Evolutionary conservation across 202 grass and related monocot species (phyloP), one percentile per base, ranked within the genome.

Genomic region (Elaeis oleifera): DNA sequence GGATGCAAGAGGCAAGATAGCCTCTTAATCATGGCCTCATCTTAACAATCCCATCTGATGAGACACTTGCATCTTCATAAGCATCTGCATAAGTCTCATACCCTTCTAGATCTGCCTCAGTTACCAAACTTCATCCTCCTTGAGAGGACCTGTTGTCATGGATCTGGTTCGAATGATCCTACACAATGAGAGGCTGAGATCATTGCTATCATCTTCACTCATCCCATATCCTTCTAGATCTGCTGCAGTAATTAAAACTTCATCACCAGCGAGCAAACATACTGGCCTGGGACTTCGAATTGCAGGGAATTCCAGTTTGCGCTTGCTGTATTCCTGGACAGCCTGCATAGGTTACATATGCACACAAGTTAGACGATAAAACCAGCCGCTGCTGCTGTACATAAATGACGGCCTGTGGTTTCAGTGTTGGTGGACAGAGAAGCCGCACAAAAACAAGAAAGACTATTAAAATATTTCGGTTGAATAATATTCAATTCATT

Each of bases 31-130:
- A 70, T 48, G 2, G 75, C 20, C 73, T 84, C 0, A 49, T 29
- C 65, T 70, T 56, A 61, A 58, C 52, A 68, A 70, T 19, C 81
- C 82, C 60, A 70, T 29, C 78, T 80, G 74, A 23, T 65, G 63
- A 3, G 48, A 51, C 60, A n/a, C 52, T 27, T 18, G 5, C 29
- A 50, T 79, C 68, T 53, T 74, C 76, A 23, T 53, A 65, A 23
- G 5, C 54, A 64, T 75, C 67, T 18, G 72, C 39, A 44, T 69
- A 82, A 17, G 63, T 59, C 72, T 81, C 75, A 4, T 84, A 90
- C 20, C 86, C 86, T 50, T 95, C 86, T 0, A 90, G 68, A 74
- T 99, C 95, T 18, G 76, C 89, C 79, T 99, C 89, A 28, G 80
- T 90, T 84, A 87, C 50, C 53, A 90, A 44, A 90, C 67, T 18